These are phyloP conservation scores for Micractinium conductrix DNA, from an alignment of 139 green algal genomes.

Conservation along the genomic window DNA sequence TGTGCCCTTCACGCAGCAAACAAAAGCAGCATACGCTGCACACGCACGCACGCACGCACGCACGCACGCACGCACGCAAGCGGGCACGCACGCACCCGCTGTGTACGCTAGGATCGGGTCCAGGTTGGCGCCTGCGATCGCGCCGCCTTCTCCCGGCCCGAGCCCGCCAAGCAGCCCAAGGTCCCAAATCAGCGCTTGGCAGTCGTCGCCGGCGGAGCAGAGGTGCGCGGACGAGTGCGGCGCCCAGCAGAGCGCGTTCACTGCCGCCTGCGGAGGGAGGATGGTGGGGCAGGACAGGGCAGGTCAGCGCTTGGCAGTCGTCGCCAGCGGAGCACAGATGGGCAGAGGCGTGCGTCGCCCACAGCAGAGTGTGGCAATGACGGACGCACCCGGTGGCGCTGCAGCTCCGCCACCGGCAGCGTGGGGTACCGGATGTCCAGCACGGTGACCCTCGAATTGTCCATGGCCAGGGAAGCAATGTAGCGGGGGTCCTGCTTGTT, in stretches of 20 bases:
- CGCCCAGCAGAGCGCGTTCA: slow-evolving; percentile 95
- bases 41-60: no score
- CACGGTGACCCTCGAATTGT: slow-evolving; percentile 80
- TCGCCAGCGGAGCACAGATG: not conserved
- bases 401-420: slow-evolving; percentile 90
- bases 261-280: slow-evolving; percentile 50
- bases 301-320: not conserved
- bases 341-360: no score
- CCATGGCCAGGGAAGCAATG: slow-evolving; percentile 86
- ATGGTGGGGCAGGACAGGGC: not conserved
- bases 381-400: slow-evolving; percentile 59
- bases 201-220: slow-evolving; percentile 87
- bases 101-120: slow-evolving; percentile 97
- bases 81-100: no score
- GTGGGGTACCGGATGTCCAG: slow-evolving; percentile 95
- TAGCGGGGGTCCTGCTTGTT: slow-evolving; percentile 98
- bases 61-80: no score
- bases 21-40: no score
- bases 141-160: slow-evolving; percentile 4
- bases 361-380: not conserved
- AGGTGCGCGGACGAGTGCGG: slow-evolving; percentile 94
- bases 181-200: slow-evolving; percentile 95
- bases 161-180: slow-evolving; percentile 70
- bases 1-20: no score
- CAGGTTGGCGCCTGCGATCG: slow-evolving; percentile 41